Percentiles rank a stretch among this genome's conserved stretches.
Conservation (phyloP, 2,329 filamentous ascomycete species). For the Emmonsiellopsis sp. region DNA sequence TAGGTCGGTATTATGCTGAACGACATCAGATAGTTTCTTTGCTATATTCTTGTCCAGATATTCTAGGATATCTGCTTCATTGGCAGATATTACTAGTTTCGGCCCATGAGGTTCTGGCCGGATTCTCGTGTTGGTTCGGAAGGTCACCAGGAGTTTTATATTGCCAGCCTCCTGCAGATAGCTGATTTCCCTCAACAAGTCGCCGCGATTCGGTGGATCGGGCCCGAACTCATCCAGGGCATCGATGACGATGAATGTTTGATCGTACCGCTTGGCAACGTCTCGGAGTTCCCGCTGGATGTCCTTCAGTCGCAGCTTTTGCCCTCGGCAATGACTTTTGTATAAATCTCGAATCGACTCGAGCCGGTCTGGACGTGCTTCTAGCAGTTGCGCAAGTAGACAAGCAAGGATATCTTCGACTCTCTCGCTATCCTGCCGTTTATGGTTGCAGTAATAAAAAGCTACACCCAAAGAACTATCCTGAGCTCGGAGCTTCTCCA, state of each 20-base stretch:
- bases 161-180: not conserved
- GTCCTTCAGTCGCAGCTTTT: slow-evolving; percentile 7
- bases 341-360: slow-evolving; percentile 6
- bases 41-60: slow-evolving; percentile 15
- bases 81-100: slow-evolving; percentile 20
- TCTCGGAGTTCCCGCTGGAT: slow-evolving; percentile 11
- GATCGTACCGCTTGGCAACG: not conserved
- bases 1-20: slow-evolving; percentile 7
- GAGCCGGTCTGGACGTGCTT: not conserved
- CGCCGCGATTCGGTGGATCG: slow-evolving; percentile 3
- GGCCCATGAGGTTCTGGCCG: slow-evolving; percentile 9
- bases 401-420: slow-evolving; percentile 20
- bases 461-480: slow-evolving; percentile 25
- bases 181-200: not conserved
- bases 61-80: slow-evolving; percentile 16
- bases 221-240: slow-evolving; percentile 11
- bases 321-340: not conserved
- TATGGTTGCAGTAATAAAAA: slow-evolving; percentile 38
- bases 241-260: slow-evolving; percentile 11
- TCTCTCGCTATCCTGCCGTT: slow-evolving; percentile 29
- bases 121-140: slow-evolving; percentile 23
- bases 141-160: slow-evolving; percentile 25
- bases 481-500: slow-evolving; percentile 16
- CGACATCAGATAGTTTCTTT: slow-evolving; percentile 9
- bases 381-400: slow-evolving; percentile 12